These are phyloP conservation scores for Rhodofomes roseus DNA, from an alignment of 1,284 basidiomycete genomes.

Conservation along the genomic window DNA sequence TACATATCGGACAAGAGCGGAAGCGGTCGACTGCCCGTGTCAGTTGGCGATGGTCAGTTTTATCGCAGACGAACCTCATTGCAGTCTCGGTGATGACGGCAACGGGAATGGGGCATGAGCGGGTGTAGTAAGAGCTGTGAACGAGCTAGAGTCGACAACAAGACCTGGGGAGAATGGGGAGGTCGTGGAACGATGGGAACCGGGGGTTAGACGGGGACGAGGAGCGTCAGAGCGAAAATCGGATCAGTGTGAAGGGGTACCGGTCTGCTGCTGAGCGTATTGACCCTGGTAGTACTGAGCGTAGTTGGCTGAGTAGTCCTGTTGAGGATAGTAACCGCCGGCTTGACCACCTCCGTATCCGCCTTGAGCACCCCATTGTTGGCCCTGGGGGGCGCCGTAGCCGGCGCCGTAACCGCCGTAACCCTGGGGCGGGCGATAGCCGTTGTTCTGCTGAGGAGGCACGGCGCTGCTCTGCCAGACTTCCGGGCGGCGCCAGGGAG, in stretches of 20 bases:
- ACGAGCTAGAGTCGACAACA: neutral
- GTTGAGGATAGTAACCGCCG: slow-evolving; percentile 40
- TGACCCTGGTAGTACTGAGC: slow-evolving; percentile 81
- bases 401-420: slow-evolving; percentile 30
- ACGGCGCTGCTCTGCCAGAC: slow-evolving; percentile 63
- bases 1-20: neutral
- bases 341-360: slow-evolving; percentile 35
- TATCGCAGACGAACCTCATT: slow-evolving; percentile 8
- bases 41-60: slow-evolving; percentile 14
- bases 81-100: neutral
- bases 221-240: slow-evolving; percentile 14
- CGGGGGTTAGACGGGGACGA: neutral
- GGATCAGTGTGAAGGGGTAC: slow-evolving; percentile 44
- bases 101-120: neutral
- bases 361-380: slow-evolving; percentile 31
- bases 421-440: slow-evolving; percentile 37
- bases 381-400: slow-evolving; percentile 32
- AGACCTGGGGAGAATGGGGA: neutral
- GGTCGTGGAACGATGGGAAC: slow-evolving; percentile 6
- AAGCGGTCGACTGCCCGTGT: slow-evolving; percentile 1
- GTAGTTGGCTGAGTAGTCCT: slow-evolving; percentile 71
- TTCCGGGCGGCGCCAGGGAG: slow-evolving; percentile 84
- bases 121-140: neutral
- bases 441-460: slow-evolving; percentile 37
- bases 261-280: slow-evolving; percentile 68